These are phyloP conservation scores for Ceratocystiopsis sp. DNA, from an alignment of 2,329 filamentous ascomycete species.

Conservation along the genomic window DNA sequence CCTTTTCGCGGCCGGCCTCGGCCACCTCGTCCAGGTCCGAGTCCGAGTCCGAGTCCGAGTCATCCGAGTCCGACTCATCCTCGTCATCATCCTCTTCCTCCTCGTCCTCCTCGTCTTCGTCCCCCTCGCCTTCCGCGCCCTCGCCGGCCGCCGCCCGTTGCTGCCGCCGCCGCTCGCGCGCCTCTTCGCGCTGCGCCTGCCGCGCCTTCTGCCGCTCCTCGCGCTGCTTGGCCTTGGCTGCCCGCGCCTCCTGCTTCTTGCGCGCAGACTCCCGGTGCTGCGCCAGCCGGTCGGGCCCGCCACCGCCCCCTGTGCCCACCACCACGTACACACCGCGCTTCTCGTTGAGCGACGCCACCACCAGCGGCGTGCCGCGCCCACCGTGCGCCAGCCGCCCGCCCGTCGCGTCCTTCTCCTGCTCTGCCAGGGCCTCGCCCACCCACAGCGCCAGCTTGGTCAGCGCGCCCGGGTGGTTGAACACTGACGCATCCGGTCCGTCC, in stretches of 20 bases:
- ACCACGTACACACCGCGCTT: constrained; percentile 76
- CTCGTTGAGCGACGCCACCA: constrained; percentile 81
- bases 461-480: constrained; percentile 86
- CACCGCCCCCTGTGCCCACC: constrained; percentile 79
- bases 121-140: not conserved
- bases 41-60: constrained; percentile 23
- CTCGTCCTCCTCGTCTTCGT: constrained; percentile 22
- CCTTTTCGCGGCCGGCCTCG: constrained; percentile 13
- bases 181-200: constrained; percentile 42
- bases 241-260: constrained; percentile 44
- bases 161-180: constrained; percentile 35
- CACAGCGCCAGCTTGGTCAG: constrained; percentile 86
- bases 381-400: constrained; percentile 47
- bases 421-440: constrained; percentile 81
- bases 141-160: not conserved
- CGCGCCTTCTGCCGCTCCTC: constrained; percentile 41
- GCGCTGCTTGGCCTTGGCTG: constrained; percentile 43
- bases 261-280: constrained; percentile 43
- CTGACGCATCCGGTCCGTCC: constrained; percentile 75
- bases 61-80: constrained; percentile 15
- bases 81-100: constrained; percentile 27
- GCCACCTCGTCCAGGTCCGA: constrained; percentile 33
- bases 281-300: constrained; percentile 57
- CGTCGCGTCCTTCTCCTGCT: constrained; percentile 66
- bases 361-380: constrained; percentile 63